Evolutionary conservation across 2,329 filamentous ascomycete genomes (phyloP), one percentile per base, ranked within the genome.

Genomic region (Paramyrothecium sp.): DNA sequence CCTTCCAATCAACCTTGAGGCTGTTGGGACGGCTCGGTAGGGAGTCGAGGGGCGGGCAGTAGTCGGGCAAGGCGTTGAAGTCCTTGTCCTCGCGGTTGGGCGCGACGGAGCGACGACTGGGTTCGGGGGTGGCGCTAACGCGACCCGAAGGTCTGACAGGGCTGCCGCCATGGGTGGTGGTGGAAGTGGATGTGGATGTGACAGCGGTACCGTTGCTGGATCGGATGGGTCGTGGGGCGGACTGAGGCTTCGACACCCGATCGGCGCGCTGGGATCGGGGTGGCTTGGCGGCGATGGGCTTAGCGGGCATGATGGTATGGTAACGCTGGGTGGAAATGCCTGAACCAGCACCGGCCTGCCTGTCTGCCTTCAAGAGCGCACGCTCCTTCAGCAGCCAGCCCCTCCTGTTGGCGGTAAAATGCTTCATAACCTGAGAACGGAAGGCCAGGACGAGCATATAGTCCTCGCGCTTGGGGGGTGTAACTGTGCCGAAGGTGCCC

Each of bases 1-100:
- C 91, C 76, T 93, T 95, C 91, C 92, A 96, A 60, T 96, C 91
- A 23, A 91, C 88, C 78, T 93, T 94, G 64, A 95, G 81, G 47
- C 82, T 85, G 71, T 91, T 91, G 54, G 82, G 76, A 66, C 87
- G 87, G 63, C 78, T 76, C 8, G 87, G 85, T 3, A 95, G 81
- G 2, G 88, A 87, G 56, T 79, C 75, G 47, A 87, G 68, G 0
- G 89, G 86, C 49, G 92, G 92, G 54, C 87, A 91, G 70, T 83
- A 90, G 71, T 97, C 86, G 7, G 83, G 81, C 33, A 96, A 79
- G 3, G 85, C 78, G 50, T 82, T 78, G 73, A 91, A 96, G 71
- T 96, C 89, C 69, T 90, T 91, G 70, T 96, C 91, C 71, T 95
- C 91, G 34, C 90, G 83, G 65, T 88, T 92, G 19, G 86, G 84